Percentiles rank a stretch among this genome's conserved stretches.
Evolutionary conservation across 2,329 filamentous ascomycete genomes (phyloP).

Genomic region (Monosporascus sp.): DNA sequence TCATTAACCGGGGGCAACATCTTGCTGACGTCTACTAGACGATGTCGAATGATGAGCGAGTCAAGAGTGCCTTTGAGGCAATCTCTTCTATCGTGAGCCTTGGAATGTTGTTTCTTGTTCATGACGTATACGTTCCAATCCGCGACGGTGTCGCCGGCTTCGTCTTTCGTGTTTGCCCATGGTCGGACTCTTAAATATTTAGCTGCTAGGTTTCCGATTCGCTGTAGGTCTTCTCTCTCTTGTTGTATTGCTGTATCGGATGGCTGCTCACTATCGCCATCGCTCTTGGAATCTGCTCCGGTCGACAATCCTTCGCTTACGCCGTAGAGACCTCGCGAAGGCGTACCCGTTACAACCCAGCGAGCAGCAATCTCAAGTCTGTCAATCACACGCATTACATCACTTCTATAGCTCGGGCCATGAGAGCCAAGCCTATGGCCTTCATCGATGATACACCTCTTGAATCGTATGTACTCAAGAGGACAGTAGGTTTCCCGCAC

Average conservation of each 20-base stretch:
- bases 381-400: constrained; percentile 47
- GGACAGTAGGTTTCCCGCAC: constrained; percentile 43
- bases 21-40: constrained; percentile 61
- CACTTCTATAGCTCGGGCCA: constrained; percentile 47
- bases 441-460: constrained; percentile 87
- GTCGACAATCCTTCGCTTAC: constrained; percentile 41
- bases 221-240: constrained; percentile 60
- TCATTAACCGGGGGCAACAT: constrained; percentile 70
- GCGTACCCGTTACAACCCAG: constrained; percentile 90
- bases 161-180: constrained; percentile 60
- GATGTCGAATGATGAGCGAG: constrained; percentile 76
- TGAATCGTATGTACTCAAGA: constrained; percentile 70
- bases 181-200: constrained; percentile 73
- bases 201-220: constrained; percentile 59
- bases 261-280: constrained; percentile 14
- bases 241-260: constrained; percentile 28
- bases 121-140: constrained; percentile 72
- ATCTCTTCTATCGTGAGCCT: constrained; percentile 51
- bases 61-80: constrained; percentile 68
- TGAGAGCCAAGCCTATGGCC: constrained; percentile 77
- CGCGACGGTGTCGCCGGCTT: constrained; percentile 51
- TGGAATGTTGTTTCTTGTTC: constrained; percentile 45
- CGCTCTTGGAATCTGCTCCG: neutral
- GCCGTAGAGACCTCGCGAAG: constrained; percentile 76
- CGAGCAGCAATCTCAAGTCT: constrained; percentile 61